Evolutionary conservation across 805 yeast species (phyloP).

Genomic region (Diddensiella santjacobensis): DNA sequence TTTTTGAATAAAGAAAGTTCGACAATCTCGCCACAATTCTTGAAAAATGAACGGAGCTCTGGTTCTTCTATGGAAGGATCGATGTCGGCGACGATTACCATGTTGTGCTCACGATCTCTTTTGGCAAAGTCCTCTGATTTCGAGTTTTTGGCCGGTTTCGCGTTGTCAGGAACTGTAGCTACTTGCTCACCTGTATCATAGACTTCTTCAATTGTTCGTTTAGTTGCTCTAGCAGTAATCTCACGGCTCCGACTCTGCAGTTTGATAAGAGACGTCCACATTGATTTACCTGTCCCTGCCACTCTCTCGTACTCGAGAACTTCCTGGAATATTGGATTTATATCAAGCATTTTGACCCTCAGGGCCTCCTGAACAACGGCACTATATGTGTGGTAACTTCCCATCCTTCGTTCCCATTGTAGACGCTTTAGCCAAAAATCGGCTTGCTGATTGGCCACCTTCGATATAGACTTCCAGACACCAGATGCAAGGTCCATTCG

Average conservation of each 20-base stretch:
- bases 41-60: slow-evolving; percentile 44
- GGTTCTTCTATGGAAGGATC: slow-evolving; percentile 40
- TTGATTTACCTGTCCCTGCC: background rate
- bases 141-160: slow-evolving; percentile 12
- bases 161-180: slow-evolving; percentile 1
- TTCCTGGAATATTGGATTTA: background rate
- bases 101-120: slow-evolving; percentile 57
- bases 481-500: slow-evolving; percentile 22
- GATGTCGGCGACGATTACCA: slow-evolving; percentile 52
- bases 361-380: background rate
- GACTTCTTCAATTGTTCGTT: background rate
- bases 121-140: slow-evolving; percentile 2
- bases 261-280: background rate
- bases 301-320: background rate
- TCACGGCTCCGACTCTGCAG: background rate
- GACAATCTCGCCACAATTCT: slow-evolving; percentile 51
- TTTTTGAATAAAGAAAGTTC: background rate
- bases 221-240: background rate
- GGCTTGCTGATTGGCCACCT: background rate
- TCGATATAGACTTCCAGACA: background rate
- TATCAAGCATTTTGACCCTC: background rate
- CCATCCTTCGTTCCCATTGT: slow-evolving; percentile 35
- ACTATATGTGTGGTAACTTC: background rate
- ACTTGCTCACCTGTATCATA: background rate
- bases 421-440: slow-evolving; percentile 44